Percentiles rank a stretch among this genome's conserved stretches.
phyloP scores from a whole-genome alignment of 768 basidiomycete species.

The Auricularia cornea region DNA sequence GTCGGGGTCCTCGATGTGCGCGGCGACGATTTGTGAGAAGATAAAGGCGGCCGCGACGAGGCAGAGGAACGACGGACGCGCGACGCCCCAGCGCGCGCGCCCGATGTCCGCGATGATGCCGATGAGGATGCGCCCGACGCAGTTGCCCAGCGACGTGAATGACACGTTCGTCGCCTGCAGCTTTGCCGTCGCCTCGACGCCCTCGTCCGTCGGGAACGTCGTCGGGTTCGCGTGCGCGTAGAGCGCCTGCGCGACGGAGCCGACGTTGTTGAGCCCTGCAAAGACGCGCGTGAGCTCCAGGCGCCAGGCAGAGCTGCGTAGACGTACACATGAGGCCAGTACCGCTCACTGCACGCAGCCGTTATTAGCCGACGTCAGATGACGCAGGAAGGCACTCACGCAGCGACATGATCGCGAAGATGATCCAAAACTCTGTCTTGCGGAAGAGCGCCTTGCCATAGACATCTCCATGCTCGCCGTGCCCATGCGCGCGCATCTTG shows the following conservation, averaged over 20 bases:
- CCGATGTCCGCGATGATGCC: conserved; percentile 63
- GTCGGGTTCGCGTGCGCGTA: conserved; percentile 49
- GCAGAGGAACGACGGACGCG: conserved; percentile 62
- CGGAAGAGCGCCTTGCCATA: conserved; percentile 44
- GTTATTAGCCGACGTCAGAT: background rate
- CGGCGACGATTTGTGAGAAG: conserved; percentile 57
- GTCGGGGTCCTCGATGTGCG: conserved; percentile 45
- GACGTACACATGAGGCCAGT: conserved; percentile 67
- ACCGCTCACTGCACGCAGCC: conserved; percentile 45
- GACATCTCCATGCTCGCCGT: conserved; percentile 30
- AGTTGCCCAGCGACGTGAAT: conserved; percentile 73
- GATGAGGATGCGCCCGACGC: conserved; percentile 64
- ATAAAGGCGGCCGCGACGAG: conserved; percentile 62
- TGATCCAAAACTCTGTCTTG: conserved; percentile 54
- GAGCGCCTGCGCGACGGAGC: conserved; percentile 62
- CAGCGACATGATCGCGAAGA: conserved; percentile 47
- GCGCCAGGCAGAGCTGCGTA: background rate
- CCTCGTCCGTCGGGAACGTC: conserved; percentile 26
- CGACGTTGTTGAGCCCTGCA: conserved; percentile 80
- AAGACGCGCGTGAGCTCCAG: background rate
- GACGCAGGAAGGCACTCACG: conserved; percentile 32
- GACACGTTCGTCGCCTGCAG: conserved; percentile 87
- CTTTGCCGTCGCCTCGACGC: conserved; percentile 55
- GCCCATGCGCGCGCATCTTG: background rate
- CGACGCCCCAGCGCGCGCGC: conserved; percentile 47